Conservation (phyloP, 2,329 filamentous ascomycete genomes). For the Fusarium continuum region DNA sequence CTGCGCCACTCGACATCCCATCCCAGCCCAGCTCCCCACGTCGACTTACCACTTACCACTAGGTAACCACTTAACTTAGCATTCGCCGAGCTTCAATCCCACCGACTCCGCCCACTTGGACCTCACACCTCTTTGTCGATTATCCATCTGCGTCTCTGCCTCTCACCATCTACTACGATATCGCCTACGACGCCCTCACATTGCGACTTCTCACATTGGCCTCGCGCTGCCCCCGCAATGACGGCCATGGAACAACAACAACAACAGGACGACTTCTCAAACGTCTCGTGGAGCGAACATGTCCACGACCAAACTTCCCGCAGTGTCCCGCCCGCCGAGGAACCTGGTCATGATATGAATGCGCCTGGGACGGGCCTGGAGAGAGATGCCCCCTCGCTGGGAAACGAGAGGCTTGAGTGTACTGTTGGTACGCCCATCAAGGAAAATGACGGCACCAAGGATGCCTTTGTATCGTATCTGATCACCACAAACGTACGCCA, state of each 20-base stretch:
- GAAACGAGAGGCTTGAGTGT: slow-evolving; percentile 82
- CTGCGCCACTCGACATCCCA: no score
- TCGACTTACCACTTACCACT: slow-evolving; percentile 14
- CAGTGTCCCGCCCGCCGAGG: slow-evolving; percentile 35
- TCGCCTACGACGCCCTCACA: not conserved
- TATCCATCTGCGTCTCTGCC: not conserved
- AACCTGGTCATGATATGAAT: slow-evolving; percentile 50
- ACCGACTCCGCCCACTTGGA: slow-evolving; percentile 24
- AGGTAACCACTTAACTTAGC: slow-evolving; percentile 12
- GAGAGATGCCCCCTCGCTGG: slow-evolving; percentile 69
- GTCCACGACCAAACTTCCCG: slow-evolving; percentile 51
- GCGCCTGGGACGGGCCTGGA: slow-evolving; percentile 60
- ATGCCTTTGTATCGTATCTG: slow-evolving; percentile 94
- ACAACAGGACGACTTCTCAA: slow-evolving; percentile 77
- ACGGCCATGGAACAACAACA: slow-evolving; percentile 62
- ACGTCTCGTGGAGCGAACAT: slow-evolving; percentile 79
- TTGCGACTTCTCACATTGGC: not conserved
- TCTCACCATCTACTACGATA: not conserved
- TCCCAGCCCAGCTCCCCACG: slow-evolving; percentile 31
- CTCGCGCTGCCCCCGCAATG: slow-evolving; percentile 27
- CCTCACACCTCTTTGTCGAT: not conserved
- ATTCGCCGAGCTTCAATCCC: slow-evolving; percentile 32
- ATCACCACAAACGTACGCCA: slow-evolving; percentile 82
- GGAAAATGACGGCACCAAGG: slow-evolving; percentile 96
- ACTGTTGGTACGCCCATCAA: slow-evolving; percentile 85